Evolutionary conservation across 352 stramenopile species (phyloP), one percentile per base, ranked within the genome.

Genomic region (Blastocystis sp.): DNA sequence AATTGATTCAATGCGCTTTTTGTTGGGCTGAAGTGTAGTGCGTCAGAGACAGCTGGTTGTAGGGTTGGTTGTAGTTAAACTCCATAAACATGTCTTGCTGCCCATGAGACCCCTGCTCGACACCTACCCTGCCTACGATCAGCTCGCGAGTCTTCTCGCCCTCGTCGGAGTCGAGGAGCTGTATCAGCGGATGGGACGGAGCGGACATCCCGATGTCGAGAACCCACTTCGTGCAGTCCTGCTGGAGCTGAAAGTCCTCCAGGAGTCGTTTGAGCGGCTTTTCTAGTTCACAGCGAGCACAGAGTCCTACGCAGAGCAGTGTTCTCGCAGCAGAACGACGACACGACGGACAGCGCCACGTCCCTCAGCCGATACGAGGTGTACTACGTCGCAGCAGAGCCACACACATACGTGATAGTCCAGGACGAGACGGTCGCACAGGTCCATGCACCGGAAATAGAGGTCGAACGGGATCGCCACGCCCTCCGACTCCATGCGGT

Each of bases 21-120:
- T 68, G 11, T n/a, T 59, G 50, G 9, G n/a, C 13, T 26, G 70
- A 63, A 26, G 70, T 61, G 43, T 80, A 80, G 34, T 80, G 70
- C 23, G 45, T 80, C 8, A 80, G 45, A 64, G 70, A 80, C 26
- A 80, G 39, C 50, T 80, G 70, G 43, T 80, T 80, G 45, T 80
- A 80, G 9, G 70, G 50, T 41, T 80, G 70, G 7, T 61, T 41
- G n/a, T 26, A 80, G 39, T 80, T 80, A 47, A 80, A 80, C 43
- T 80, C 70, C 70, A 80, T 80, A 45, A 50, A 63, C 70, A 80
- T 80, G 63, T 80, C 70, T 26, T 64, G 9, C 70, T 80, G 64
- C 26, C 20, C 50, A 5, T 62, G 18, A 61, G 9, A 7, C 34
- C n/a, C 0, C 29, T 9, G 18, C 43, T 62, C 15, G 23, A 29